Percentiles rank a stretch among this genome's conserved stretches.
phyloP scores from a whole-genome alignment of 2,329 filamentous ascomycete species.

The Colletotrichum liaoningense region DNA sequence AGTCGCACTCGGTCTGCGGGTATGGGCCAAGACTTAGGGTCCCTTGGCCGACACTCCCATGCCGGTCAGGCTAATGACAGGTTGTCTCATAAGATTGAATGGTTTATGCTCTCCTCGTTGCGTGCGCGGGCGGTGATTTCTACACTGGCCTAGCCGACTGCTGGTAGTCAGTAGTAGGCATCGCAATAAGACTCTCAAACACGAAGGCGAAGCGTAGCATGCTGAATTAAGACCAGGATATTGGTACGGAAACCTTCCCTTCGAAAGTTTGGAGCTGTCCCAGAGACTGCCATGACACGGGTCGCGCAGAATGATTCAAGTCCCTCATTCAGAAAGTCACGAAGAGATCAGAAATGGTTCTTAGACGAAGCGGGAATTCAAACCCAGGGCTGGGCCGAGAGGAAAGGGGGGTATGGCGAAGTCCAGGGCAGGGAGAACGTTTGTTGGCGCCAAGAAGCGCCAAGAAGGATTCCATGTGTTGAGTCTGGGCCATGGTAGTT shows the following conservation, averaged over 20 bases:
- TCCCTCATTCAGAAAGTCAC: background rate
- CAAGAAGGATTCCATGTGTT: conserved; percentile 18
- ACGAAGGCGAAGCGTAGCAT: background rate
- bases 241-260: background rate
- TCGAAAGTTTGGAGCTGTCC: background rate
- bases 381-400: no score
- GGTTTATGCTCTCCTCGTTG: background rate
- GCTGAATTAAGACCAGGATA: background rate
- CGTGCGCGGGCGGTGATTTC: background rate
- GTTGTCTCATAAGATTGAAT: background rate
- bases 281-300: background rate
- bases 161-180: background rate
- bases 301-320: background rate
- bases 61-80: background rate
- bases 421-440: background rate
- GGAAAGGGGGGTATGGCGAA: background rate
- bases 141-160: background rate
- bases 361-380: background rate
- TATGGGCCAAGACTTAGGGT: conserved; percentile 2
- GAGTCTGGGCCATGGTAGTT: conserved; percentile 13
- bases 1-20: background rate
- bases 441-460: conserved; percentile 17
- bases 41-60: background rate
- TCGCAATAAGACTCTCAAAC: background rate
- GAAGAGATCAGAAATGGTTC: background rate